These are phyloP conservation scores for Schizothecium vesticola DNA, from an alignment of 495 filamentous ascomycete genomes.

Conservation along the genomic window DNA sequence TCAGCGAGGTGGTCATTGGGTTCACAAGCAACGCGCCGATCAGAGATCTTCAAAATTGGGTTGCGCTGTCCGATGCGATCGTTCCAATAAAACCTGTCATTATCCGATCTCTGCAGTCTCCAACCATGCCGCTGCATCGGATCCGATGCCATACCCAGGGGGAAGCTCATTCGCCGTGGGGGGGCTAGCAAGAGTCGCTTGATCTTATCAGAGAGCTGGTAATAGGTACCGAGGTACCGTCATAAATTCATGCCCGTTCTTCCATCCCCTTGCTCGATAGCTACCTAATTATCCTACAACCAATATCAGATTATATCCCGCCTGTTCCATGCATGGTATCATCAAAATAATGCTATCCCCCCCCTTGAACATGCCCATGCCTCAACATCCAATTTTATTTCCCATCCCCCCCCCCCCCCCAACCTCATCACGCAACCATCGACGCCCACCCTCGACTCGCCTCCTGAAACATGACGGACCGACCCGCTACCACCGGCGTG, in stretches of 20 bases:
- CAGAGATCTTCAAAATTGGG: background rate
- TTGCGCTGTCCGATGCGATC: background rate
- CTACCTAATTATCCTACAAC: background rate
- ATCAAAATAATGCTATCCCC: background rate
- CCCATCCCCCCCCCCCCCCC: background rate
- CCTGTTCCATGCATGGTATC: background rate
- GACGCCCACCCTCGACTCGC: slow-evolving; percentile 11
- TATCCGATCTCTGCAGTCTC: background rate
- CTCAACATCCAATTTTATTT: background rate
- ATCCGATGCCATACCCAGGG: background rate
- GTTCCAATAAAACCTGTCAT: background rate
- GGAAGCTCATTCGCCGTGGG: background rate
- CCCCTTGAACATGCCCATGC: background rate
- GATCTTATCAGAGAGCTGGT: too few relatives aligned
- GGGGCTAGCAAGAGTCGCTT: too few relatives aligned
- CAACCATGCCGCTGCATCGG: background rate
- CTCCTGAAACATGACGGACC: slow-evolving; percentile 7
- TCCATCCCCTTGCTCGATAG: background rate
- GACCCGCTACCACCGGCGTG: slow-evolving; percentile 29
- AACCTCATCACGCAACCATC: slow-evolving; percentile 1
- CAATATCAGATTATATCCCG: background rate
- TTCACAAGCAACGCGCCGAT: background rate
- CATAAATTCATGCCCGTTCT: background rate
- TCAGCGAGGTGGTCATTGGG: too few relatives aligned
- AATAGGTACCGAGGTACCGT: background rate